Conservation (phyloP, 2,329 filamentous ascomycete species). For the Cercospora beticola region DNA sequence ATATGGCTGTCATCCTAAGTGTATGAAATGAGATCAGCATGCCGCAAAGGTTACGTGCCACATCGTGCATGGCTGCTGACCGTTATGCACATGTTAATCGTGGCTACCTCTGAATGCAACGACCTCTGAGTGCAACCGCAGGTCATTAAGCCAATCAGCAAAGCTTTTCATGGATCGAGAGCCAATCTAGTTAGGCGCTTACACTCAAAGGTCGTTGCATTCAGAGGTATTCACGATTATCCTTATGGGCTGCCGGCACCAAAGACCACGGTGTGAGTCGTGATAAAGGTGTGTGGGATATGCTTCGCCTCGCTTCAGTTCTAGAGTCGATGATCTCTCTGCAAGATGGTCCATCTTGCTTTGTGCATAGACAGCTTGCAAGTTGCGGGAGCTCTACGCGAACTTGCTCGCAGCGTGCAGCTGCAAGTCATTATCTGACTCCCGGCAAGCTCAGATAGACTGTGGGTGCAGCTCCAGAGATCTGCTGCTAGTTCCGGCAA, state of each 20-base stretch:
- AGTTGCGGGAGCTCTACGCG: neutral
- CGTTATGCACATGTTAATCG: neutral
- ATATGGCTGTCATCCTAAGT: neutral
- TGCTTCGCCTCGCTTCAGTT: neutral
- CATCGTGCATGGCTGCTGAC: neutral
- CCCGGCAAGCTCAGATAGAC: neutral
- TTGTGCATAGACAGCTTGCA: neutral
- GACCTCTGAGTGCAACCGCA: too few species aligned
- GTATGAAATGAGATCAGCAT: neutral
- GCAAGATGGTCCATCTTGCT: neutral
- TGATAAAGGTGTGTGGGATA: neutral
- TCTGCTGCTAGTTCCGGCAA: neutral
- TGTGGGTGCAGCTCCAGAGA: neutral
- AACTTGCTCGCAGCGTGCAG: neutral
- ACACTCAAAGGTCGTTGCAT: too few species aligned
- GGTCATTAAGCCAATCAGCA: too few species aligned
- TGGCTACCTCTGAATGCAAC: too few species aligned
- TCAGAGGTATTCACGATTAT: too few species aligned
- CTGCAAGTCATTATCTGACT: neutral
- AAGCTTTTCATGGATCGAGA: too few species aligned
- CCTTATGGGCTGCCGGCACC: neutral
- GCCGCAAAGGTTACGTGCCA: neutral
- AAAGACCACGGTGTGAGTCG: neutral
- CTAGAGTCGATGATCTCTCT: neutral
- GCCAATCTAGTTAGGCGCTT: too few species aligned